Conservation (phyloP, 2,329 filamentous ascomycete genomes). For the Massarina eburnea region DNA sequence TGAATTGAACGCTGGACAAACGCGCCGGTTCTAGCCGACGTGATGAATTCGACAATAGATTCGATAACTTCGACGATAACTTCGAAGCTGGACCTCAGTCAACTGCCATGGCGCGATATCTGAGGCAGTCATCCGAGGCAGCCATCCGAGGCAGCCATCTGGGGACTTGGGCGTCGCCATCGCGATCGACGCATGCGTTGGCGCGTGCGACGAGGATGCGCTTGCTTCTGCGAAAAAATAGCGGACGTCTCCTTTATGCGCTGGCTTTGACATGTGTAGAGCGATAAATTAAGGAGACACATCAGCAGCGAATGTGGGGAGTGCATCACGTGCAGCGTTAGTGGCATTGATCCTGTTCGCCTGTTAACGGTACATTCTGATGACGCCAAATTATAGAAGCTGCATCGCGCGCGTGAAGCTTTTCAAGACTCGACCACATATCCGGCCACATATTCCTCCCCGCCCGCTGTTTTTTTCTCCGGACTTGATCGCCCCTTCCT, state of each 20-base stretch:
- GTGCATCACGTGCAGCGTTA: constrained; percentile 1
- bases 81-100: too few relatives aligned
- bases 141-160: not conserved
- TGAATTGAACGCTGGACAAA: too few relatives aligned
- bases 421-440: not conserved
- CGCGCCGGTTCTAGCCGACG: too few relatives aligned
- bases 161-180: not conserved
- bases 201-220: constrained; percentile 6
- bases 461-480: not conserved
- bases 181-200: not conserved
- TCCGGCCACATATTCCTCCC: not conserved
- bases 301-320: constrained; percentile 1
- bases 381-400: constrained; percentile 28
- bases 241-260: constrained; percentile 27
- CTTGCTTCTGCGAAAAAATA: constrained; percentile 5
- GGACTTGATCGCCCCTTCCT: constrained; percentile 5
- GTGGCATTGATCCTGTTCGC: constrained; percentile 19
- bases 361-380: constrained; percentile 5
- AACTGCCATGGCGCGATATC: too few relatives aligned
- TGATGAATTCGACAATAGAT: too few relatives aligned
- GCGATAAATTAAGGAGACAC: constrained; percentile 28
- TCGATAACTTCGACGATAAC: too few relatives aligned
- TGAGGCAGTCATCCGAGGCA: too few relatives aligned
- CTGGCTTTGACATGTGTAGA: constrained; percentile 9
- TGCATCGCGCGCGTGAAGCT: constrained; percentile 3